Conservation (phyloP, 2,329 filamentous ascomycete genomes). For the Coniochaeta prunicola region DNA sequence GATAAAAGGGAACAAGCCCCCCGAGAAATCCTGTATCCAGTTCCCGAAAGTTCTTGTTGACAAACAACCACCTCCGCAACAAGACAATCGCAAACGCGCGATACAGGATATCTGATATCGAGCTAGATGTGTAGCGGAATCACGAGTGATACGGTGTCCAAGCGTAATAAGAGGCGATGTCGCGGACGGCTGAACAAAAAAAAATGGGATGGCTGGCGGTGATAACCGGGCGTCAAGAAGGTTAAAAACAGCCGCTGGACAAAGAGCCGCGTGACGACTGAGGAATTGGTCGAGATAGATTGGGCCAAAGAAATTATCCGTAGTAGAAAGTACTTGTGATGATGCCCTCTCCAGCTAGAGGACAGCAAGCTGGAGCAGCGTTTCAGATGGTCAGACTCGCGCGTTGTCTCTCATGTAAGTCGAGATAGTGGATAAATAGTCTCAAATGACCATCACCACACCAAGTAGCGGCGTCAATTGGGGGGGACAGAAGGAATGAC, state of each 20-base stretch:
- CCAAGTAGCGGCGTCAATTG: not conserved
- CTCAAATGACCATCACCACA: not conserved
- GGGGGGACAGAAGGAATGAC: not conserved
- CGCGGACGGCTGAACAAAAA: not conserved
- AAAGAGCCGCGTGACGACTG: not conserved
- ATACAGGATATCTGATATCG: not conserved
- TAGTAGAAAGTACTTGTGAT: not conserved
- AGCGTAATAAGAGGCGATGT: not conserved
- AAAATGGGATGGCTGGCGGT: constrained; percentile 1
- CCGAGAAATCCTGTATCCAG: not conserved
- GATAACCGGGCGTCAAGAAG: not conserved
- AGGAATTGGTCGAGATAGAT: not conserved
- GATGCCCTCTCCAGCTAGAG: not conserved
- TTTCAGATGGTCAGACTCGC: not conserved
- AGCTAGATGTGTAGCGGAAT: not conserved
- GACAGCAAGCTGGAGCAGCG: not conserved
- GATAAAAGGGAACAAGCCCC: not conserved
- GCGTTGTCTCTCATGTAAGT: constrained; percentile 1
- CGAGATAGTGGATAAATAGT: not conserved
- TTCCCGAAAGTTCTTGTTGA: not conserved
- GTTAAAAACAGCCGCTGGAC: not conserved
- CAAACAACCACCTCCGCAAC: not conserved
- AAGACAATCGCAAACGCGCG: not conserved
- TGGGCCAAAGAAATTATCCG: not conserved
- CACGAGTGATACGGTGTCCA: not conserved